phyloP scores from a whole-genome alignment of 768 basidiomycete species.

The Tubosaeta brunneosetosa region DNA sequence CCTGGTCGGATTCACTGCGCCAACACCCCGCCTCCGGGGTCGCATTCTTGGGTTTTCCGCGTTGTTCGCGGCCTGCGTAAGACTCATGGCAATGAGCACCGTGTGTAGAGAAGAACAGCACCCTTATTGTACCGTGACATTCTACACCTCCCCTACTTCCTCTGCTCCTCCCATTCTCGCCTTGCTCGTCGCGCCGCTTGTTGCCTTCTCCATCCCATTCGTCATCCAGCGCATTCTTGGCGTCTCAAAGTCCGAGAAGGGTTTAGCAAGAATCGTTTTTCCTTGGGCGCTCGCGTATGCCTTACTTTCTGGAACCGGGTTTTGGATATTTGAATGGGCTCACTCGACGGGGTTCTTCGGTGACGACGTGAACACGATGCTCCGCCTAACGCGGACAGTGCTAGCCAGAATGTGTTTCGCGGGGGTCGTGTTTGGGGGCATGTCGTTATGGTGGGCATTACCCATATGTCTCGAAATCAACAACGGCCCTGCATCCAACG shows the following conservation, averaged over 20 bases:
- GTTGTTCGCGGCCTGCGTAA: constrained; percentile 61
- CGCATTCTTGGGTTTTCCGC: constrained; percentile 72
- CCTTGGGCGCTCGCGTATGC: constrained; percentile 53
- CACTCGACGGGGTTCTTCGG: constrained; percentile 52
- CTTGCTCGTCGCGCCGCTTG: constrained; percentile 52
- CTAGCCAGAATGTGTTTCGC: constrained; percentile 55
- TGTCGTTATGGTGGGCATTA: constrained; percentile 62
- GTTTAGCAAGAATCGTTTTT: constrained; percentile 62
- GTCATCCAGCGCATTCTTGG: constrained; percentile 52
- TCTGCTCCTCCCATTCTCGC: constrained; percentile 61
- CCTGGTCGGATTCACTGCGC: constrained; percentile 61
- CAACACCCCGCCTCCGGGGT: constrained; percentile 60
- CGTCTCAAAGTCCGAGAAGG: constrained; percentile 70
- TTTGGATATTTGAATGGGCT: constrained; percentile 82
- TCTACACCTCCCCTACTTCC: constrained; percentile 70
- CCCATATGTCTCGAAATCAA: constrained; percentile 73
- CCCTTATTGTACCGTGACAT: constrained; percentile 84
- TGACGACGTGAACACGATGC: constrained; percentile 33
- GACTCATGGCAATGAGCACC: constrained; percentile 77
- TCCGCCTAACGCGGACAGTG: constrained; percentile 56
- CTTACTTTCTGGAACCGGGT: constrained; percentile 54
- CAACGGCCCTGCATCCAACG: constrained; percentile 3
- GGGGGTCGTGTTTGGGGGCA: constrained; percentile 49
- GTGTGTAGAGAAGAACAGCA: constrained; percentile 95
- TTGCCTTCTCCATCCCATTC: constrained; percentile 54